Evolutionary conservation across 2,329 filamentous ascomycete genomes (phyloP).

Genomic region (Drechslerella stenobrocha): DNA sequence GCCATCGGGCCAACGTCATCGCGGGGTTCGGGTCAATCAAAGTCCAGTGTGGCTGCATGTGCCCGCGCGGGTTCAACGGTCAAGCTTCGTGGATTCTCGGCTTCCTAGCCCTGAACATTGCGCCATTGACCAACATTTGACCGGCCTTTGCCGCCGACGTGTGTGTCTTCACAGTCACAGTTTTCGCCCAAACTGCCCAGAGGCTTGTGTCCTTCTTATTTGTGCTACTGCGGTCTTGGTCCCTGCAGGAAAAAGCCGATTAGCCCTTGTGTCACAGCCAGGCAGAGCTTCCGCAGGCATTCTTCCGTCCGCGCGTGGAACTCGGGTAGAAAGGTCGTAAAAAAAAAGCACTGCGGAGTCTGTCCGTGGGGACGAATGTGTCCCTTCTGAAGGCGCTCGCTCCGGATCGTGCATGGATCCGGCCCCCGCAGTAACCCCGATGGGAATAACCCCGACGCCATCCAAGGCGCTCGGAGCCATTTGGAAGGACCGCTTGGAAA

Average conservation of each 20-base stretch:
- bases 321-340: constrained; percentile 14
- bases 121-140: constrained; percentile 22
- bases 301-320: too few species aligned
- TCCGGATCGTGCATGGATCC: neutral
- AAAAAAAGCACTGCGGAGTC: constrained; percentile 5
- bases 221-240: constrained; percentile 33
- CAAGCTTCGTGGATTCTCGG: constrained; percentile 25
- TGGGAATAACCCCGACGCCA: constrained; percentile 21
- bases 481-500: constrained; percentile 10
- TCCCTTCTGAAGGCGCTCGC: constrained; percentile 1
- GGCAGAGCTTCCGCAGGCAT: constrained; percentile 6
- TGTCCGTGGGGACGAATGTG: too few species aligned
- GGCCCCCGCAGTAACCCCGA: constrained; percentile 20
- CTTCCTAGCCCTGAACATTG: too few species aligned
- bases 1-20: constrained; percentile 37
- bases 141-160: constrained; percentile 28
- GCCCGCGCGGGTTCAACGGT: constrained; percentile 20
- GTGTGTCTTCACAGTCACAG: constrained; percentile 19
- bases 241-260: constrained; percentile 29
- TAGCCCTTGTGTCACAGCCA: constrained; percentile 15
- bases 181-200: constrained; percentile 1
- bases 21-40: constrained; percentile 11
- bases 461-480: constrained; percentile 7
- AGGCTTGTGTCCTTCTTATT: constrained; percentile 26
- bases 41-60: constrained; percentile 43